A percentile compares a stretch with the other conserved stretches of the same genome.
Conservation (phyloP, 192 early-diverging fungal species). For the Entomortierella lignicola region DNA sequence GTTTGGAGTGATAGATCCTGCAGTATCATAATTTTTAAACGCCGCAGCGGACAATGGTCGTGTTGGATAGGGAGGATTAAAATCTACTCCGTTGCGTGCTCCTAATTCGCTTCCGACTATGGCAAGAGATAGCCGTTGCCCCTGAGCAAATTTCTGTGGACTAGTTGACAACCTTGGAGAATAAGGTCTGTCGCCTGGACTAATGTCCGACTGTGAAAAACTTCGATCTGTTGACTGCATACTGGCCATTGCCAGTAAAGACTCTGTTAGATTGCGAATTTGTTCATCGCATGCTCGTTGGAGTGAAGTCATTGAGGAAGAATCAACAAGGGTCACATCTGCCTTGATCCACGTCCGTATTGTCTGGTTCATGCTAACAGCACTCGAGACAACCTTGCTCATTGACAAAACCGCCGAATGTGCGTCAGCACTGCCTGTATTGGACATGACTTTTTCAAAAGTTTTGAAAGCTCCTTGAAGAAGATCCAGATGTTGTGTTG, state of each 20-base stretch:
- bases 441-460: constrained; percentile 24
- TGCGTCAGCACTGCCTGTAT: neutral
- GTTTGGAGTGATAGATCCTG: constrained; percentile 3
- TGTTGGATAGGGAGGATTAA: constrained; percentile 7
- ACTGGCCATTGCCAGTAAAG: constrained; percentile 14
- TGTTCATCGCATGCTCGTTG: constrained; percentile 43
- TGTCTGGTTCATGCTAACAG: constrained; percentile 43
- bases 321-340: constrained; percentile 38
- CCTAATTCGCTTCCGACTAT: constrained; percentile 29
- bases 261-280: constrained; percentile 43
- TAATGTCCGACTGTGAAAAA: constrained; percentile 1
- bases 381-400: constrained; percentile 25
- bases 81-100: neutral
- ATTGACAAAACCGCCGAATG: constrained; percentile 7
- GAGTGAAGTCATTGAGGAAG: constrained; percentile 34
- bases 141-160: constrained; percentile 13
- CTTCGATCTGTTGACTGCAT: constrained; percentile 2
- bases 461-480: constrained; percentile 34
- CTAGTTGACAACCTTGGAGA: constrained; percentile 24
- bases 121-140: constrained; percentile 18
- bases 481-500: constrained; percentile 27
- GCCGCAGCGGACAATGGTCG: constrained; percentile 10
- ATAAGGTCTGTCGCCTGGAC: constrained; percentile 9
- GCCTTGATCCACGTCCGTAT: constrained; percentile 39
- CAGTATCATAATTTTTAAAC: neutral